Evolutionary conservation across 2,329 filamentous ascomycete species (phyloP), one percentile per base, ranked within the genome.

Genomic region (Ophiocordyceps camponoti-saundersi): DNA sequence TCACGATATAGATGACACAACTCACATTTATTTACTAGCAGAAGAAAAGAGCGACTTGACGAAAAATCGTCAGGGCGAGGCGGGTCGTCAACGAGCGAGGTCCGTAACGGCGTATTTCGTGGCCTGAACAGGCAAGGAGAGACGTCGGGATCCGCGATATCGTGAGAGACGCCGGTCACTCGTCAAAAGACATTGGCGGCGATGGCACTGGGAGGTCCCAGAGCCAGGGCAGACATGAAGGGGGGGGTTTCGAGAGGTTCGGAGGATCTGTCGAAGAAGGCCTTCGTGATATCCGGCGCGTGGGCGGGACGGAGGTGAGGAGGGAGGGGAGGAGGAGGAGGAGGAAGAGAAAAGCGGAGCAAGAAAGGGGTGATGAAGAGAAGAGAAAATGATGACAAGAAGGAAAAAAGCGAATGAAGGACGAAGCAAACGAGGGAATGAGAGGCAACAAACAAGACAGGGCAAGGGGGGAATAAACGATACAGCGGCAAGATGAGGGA

Each of bases 41-140:
- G 30, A 21, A 16, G 15, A 68, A 69, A 68, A 51, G 67, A 70
- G 67, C 57, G 68, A 65, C 64, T 65, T 59, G 67, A 69, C 66
- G 65, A 66, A 59, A 63, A 61, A 55, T 66, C 65, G 67, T 67
- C 65, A 55, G 49, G 51, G 53, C 42, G 51, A 52, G 46, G 53
- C 52, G 48, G 53, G 52, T 58, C 56, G 57, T 60, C 54, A 52
- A 54, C 48, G 20, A 36, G 46, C 32, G 22, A 40, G 45, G 52
- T 54, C 53, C 55, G 56, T 54, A 44, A 53, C 49, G 46, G 49
- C 42, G 43, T 48, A 48, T 47, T 40, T 40, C 36, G 47, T 53
- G 45, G 53, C 46, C 49, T 48, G 46, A 39, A 20, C 13, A 39
- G 50, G 40, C 47, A 52, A 48, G 47, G 42, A 48, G 36, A 45